Conservation (phyloP, 2,329 filamentous ascomycete genomes). For the Monilinia laxa region DNA sequence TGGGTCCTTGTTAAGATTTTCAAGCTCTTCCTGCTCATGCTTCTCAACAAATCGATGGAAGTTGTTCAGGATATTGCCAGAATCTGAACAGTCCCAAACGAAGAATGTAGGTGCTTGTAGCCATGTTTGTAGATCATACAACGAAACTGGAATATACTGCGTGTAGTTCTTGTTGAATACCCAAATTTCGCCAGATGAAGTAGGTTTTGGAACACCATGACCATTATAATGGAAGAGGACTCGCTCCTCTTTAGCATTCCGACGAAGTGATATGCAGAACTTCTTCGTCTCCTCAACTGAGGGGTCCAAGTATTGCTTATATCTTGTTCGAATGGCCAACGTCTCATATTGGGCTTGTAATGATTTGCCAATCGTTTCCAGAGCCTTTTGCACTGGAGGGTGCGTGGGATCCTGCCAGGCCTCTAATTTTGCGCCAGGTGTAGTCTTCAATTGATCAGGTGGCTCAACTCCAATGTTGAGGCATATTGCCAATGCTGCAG, state of each 20-base stretch:
- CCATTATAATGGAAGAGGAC: slow-evolving; percentile 99
- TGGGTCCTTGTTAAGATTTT: slow-evolving; percentile 72
- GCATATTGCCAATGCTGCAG: slow-evolving; percentile 89
- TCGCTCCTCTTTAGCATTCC: slow-evolving; percentile 92
- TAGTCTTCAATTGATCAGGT: slow-evolving; percentile 94
- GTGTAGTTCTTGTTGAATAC: slow-evolving; percentile 99
- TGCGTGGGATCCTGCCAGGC: slow-evolving; percentile 94
- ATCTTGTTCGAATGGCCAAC: slow-evolving; percentile 89
- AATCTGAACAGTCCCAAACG: slow-evolving; percentile 96
- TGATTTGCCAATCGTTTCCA: slow-evolving; percentile 93
- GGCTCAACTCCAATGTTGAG: slow-evolving; percentile 97
- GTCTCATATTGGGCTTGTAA: slow-evolving; percentile 97
- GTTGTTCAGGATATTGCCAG: slow-evolving; percentile 91
- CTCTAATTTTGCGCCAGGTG: slow-evolving; percentile 87
- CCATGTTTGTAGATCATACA: slow-evolving; percentile 95
- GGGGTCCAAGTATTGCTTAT: slow-evolving; percentile 94
- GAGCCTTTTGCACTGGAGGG: slow-evolving; percentile 75
- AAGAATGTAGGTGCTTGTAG: slow-evolving; percentile 93
- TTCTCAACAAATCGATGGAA: slow-evolving; percentile 94
- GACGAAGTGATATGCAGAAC: slow-evolving; percentile 84
- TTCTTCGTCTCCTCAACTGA: slow-evolving; percentile 97
- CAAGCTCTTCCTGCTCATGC: slow-evolving; percentile 84
- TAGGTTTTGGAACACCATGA: slow-evolving; percentile 94
- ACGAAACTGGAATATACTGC: slow-evolving; percentile 94
- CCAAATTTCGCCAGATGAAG: slow-evolving; percentile 95